Evolutionary conservation across 129 eudicot species (phyloP), one percentile per base, ranked within the genome.

Genomic region (Calendula officinalis): DNA sequence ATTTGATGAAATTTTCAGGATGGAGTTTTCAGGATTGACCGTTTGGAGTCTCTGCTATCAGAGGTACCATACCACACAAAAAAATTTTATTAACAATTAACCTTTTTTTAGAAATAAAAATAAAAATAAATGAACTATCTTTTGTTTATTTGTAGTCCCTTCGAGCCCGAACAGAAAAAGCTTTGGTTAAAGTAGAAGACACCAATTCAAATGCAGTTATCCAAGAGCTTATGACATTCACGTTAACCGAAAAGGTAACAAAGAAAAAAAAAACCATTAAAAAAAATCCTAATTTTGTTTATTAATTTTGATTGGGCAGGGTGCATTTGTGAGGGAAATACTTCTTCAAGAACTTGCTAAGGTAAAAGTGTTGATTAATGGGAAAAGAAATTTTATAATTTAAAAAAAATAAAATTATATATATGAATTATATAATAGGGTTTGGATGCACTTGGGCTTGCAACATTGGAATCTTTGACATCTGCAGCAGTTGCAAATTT

Each of bases 361-460:
- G 98, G 98, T 91, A 76, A 36, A 36, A 7, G 13, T 43, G 17
- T 54, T 68, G 34, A 12, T 69, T 68, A 12, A 35, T 16, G 40
- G 14, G 14, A 17, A 52, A n/a, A 27, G 13, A 11, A 13, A 13
- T 22, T 38, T 34, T 12, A 7, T 12, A 37, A 38, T n/a, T 54
- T 16, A 4, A 13, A 32, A 40, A 55, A 33, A 30, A 6, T 3
- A 41, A 46, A 33, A 5, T 56, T 57, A 37, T 58, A 52, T 9
- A 43, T 53, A 30, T 10, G 17, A 62, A 12, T 8, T 27, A 13
- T 62, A 56, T 56, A 46, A 70, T 59, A 91, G 98, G 98, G 98
- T 68, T 72, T 91, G 81, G 98, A 87, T 85, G 98, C 98, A 30
- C 90, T 91, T 77, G 91, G 95, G 72, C 62, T 91, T 43, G 96